A percentile compares a stretch with the other conserved stretches of the same genome.
Evolutionary conservation across 371 early-diverging fungal genomes (phyloP).

Genomic region (Vairimorpha ceranae): DNA sequence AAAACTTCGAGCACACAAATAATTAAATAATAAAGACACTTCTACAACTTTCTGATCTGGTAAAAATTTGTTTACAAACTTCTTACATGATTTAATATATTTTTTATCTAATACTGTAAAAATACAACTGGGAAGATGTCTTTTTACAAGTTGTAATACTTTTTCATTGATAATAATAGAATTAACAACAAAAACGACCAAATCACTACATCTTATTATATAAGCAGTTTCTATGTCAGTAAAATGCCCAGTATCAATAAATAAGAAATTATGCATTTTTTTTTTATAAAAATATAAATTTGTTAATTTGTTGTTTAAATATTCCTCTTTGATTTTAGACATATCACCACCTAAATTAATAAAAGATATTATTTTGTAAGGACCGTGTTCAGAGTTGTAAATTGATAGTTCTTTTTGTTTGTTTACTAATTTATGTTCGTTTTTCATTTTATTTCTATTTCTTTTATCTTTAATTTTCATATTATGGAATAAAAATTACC

Average conservation of each 20-base stretch:
- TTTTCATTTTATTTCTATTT: constrained; percentile 26
- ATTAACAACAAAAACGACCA: constrained; percentile 46
- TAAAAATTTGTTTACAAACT: constrained; percentile 39
- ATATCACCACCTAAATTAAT: constrained; percentile 19
- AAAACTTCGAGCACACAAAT: constrained; percentile 34
- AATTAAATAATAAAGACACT: constrained; percentile 17
- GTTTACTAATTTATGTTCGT: background rate
- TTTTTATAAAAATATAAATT: constrained; percentile 8
- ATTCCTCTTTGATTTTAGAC: background rate
- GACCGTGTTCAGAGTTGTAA: constrained; percentile 16
- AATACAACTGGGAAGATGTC: constrained; percentile 40
- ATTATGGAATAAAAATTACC: background rate
- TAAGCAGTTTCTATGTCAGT: constrained; percentile 11
- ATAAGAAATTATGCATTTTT: constrained; percentile 9
- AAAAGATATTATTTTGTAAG: constrained; percentile 20
- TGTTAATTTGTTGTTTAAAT: background rate
- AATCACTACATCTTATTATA: constrained; percentile 29
- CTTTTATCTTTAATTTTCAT: constrained; percentile 30
- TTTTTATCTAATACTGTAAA: constrained; percentile 30
- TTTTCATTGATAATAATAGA: constrained; percentile 8
- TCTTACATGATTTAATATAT: constrained; percentile 6
- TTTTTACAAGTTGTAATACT: constrained; percentile 21
- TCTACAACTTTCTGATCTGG: constrained; percentile 49
- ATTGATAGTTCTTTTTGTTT: background rate
- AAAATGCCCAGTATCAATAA: background rate